Conservation (phyloP, 495 filamentous ascomycete species). For the Penicillium crystallinum region DNA sequence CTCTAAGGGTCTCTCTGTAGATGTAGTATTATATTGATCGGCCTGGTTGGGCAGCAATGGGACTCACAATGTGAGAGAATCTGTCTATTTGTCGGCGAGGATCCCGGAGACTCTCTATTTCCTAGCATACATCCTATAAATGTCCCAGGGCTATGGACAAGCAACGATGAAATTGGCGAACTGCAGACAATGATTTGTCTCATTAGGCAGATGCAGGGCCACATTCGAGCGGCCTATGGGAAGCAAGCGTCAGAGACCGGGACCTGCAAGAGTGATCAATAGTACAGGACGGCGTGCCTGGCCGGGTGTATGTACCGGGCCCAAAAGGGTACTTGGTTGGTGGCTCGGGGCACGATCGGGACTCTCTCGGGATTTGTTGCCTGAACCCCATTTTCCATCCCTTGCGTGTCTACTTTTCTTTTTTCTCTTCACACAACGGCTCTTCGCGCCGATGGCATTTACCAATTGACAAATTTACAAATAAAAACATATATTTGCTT, state of each 20-base stretch:
- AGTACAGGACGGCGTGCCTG: slow-evolving; percentile 2
- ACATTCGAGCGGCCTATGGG: neutral
- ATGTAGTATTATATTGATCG: neutral
- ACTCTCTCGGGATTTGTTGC: slow-evolving; percentile 3
- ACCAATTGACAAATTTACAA: too few relatives aligned
- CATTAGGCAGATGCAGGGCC: slow-evolving; percentile 1
- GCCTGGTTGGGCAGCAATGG: neutral
- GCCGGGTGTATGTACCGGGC: neutral
- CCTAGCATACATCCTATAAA: neutral
- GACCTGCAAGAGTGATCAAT: slow-evolving; percentile 2
- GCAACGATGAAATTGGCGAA: neutral
- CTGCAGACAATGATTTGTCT: slow-evolving; percentile 7
- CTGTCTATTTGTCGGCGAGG: neutral
- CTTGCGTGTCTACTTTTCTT: neutral
- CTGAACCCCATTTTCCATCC: neutral
- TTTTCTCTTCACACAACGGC: slow-evolving; percentile 11
- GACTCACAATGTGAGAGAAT: neutral
- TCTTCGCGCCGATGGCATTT: neutral
- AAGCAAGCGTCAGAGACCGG: neutral
- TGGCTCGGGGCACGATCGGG: neutral
- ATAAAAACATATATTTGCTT: neutral
- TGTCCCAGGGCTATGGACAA: neutral
- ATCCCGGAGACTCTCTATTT: neutral
- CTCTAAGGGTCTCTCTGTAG: neutral
- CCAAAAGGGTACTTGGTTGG: neutral